Conservation (phyloP, 345 rosid species). For the Gossypioides kirkii region DNA sequence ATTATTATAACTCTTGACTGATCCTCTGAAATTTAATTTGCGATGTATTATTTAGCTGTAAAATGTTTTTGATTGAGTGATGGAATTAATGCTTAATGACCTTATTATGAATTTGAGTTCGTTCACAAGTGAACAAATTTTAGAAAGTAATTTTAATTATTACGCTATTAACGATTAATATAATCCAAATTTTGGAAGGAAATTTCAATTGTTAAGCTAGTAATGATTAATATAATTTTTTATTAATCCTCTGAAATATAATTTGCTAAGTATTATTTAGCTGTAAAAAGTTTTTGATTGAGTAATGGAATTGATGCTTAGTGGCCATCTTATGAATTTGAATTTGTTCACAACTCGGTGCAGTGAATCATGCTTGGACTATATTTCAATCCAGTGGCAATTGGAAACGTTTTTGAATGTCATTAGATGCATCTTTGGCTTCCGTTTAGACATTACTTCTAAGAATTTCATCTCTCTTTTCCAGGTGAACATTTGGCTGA, state of each 20-base stretch:
- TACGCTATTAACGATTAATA: not conserved
- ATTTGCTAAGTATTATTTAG: not conserved
- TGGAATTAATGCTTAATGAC: too few relatives aligned
- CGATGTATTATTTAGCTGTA: too few relatives aligned
- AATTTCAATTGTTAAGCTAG: not conserved
- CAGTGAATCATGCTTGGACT: slow-evolving; percentile 51
- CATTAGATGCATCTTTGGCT: slow-evolving; percentile 46
- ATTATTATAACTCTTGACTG: not conserved
- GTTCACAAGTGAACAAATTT: too few relatives aligned
- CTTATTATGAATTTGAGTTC: too few relatives aligned
- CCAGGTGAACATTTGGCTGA: slow-evolving; percentile 36
- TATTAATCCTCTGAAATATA: not conserved
- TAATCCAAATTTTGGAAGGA: not conserved
- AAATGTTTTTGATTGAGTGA: too few relatives aligned
- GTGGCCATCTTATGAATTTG: not conserved
- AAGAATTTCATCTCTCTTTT: slow-evolving; percentile 49
- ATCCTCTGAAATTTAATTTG: too few relatives aligned
- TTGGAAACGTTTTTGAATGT: slow-evolving; percentile 42
- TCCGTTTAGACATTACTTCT: slow-evolving; percentile 36
- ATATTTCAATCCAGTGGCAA: slow-evolving; percentile 48
- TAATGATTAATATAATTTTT: not conserved
- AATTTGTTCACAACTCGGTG: slow-evolving; percentile 19
- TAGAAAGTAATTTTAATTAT: not conserved
- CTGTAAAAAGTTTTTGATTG: slow-evolving; percentile 7
- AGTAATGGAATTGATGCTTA: slow-evolving; percentile 3